phyloP scores from a whole-genome alignment of 306 rosid species.

The Luffa acutangula region DNA sequence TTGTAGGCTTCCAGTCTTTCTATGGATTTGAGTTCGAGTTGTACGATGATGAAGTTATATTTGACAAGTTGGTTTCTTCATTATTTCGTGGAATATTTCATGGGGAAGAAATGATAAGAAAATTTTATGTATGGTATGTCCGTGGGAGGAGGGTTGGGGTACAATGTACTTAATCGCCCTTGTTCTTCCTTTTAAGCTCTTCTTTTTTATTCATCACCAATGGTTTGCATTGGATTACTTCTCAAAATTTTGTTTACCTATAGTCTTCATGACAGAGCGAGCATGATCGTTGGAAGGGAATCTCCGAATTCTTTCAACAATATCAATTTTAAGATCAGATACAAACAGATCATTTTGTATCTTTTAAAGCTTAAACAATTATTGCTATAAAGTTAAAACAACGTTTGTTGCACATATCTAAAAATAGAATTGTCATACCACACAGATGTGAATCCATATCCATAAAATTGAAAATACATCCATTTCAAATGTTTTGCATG shows the following conservation, averaged over 20 bases:
- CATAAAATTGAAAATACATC: neutral
- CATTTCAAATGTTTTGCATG: neutral
- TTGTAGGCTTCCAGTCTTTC: neutral
- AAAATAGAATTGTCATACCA: too few relatives aligned
- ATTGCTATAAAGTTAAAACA: too few relatives aligned
- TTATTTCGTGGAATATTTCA: neutral
- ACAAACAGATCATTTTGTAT: too few relatives aligned
- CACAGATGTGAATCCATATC: too few relatives aligned
- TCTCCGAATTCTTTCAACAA: neutral
- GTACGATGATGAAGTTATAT: neutral
- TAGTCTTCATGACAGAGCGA: neutral
- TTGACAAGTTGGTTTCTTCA: neutral
- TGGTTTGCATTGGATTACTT: neutral
- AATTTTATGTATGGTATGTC: neutral
- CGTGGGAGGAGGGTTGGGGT: neutral
- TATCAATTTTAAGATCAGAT: too few relatives aligned
- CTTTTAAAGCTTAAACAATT: too few relatives aligned
- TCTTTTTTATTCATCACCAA: neutral
- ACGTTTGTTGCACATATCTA: too few relatives aligned
- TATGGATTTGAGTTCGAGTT: neutral
- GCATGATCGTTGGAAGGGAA: neutral
- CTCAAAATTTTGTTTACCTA: neutral
- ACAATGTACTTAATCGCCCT: neutral
- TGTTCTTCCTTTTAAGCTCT: neutral
- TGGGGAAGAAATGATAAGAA: neutral